These are phyloP conservation scores for Picea sitchensis DNA, from an alignment of 75 land plant genomes.

Conservation along the genomic window DNA sequence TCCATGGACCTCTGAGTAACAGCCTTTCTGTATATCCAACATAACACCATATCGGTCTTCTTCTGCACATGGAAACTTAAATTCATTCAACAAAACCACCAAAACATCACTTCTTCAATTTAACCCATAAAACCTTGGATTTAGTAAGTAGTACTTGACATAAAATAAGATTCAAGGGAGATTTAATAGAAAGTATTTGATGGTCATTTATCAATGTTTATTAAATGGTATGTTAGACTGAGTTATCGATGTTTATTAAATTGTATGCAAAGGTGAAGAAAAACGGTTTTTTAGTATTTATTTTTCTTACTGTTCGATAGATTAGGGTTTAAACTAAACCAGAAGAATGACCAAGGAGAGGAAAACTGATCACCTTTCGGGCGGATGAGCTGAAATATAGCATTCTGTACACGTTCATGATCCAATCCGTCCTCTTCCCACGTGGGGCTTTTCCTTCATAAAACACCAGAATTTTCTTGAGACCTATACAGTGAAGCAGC, in stretches of 20 bases:
- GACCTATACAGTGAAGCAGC: background rate
- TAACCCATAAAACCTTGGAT: too few species aligned
- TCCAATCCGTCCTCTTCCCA: slow-evolving; percentile 6
- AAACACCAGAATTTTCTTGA: slow-evolving; percentile 12
- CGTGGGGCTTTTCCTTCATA: slow-evolving; percentile 9
- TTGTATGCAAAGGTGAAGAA: background rate
- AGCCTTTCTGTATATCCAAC: background rate
- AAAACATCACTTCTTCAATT: too few species aligned
- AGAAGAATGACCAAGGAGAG: background rate
- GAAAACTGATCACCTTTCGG: too few species aligned
- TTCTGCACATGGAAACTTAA: background rate
- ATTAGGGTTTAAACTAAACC: too few species aligned
- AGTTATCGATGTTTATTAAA: too few species aligned
- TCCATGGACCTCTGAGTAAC: background rate
- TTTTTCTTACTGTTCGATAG: too few species aligned
- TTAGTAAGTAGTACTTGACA: too few species aligned
- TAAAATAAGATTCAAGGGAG: too few species aligned
- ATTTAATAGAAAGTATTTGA: too few species aligned
- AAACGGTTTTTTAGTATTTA: background rate
- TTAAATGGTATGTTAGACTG: too few species aligned
- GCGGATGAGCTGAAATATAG: background rate
- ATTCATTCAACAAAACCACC: background rate
- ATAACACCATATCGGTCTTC: background rate
- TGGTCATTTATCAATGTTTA: too few species aligned
- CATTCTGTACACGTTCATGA: slow-evolving; percentile 8